These are phyloP conservation scores for Brasilioporus rufonigricans DNA, from an alignment of 768 basidiomycete genomes.

Conservation along the genomic window DNA sequence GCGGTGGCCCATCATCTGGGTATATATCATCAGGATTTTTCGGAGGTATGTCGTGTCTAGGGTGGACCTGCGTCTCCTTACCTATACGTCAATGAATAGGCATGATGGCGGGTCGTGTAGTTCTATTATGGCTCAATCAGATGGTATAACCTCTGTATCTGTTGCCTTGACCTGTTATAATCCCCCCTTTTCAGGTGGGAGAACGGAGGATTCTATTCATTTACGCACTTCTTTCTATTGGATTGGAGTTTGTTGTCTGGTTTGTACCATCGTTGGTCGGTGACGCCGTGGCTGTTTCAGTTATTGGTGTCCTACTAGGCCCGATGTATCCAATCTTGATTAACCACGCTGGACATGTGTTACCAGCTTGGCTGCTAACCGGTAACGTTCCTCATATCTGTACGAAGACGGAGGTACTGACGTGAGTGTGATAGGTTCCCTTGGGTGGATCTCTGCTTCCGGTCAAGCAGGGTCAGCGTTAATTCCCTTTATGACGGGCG, in stretches of 20 bases:
- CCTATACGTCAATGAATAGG: slow-evolving; percentile 34
- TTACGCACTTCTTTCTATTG: slow-evolving; percentile 52
- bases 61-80: not conserved
- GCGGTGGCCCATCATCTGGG: slow-evolving; percentile 48
- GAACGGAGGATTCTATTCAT: slow-evolving; percentile 53
- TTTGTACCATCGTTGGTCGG: slow-evolving; percentile 51
- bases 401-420: not conserved
- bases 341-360: slow-evolving; percentile 63
- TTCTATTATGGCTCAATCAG: slow-evolving; percentile 53
- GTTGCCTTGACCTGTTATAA: not conserved
- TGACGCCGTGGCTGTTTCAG: slow-evolving; percentile 51
- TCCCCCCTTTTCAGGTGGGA: slow-evolving; percentile 39
- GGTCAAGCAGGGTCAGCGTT: slow-evolving; percentile 75
- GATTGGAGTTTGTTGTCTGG: slow-evolving; percentile 59
- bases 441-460: slow-evolving; percentile 67
- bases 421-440: slow-evolving; percentile 37
- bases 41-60: slow-evolving; percentile 40
- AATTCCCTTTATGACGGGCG: slow-evolving; percentile 71
- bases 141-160: slow-evolving; percentile 31
- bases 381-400: slow-evolving; percentile 24
- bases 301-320: slow-evolving; percentile 55
- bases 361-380: slow-evolving; percentile 71
- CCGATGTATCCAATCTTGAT: slow-evolving; percentile 58
- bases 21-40: slow-evolving; percentile 55
- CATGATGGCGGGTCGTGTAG: slow-evolving; percentile 52